Conservation (phyloP, 805 yeast species). For the Cyberlindnera suaveolens region DNA sequence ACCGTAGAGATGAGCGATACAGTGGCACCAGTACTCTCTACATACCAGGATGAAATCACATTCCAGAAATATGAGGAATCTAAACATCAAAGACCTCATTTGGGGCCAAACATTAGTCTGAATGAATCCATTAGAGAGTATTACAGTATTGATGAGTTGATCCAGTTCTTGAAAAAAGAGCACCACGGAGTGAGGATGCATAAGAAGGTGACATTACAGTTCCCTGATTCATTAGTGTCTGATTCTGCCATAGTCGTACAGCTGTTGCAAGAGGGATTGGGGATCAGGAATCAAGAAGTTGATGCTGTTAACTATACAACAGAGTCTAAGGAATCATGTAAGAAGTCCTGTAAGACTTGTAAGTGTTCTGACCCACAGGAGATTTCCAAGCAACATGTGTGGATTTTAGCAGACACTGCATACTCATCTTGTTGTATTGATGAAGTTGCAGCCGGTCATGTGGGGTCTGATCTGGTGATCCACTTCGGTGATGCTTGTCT, state of each 20-base stretch:
- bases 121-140: slow-evolving; percentile 28
- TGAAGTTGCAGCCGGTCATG: slow-evolving; percentile 95
- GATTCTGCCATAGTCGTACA: slow-evolving; percentile 73
- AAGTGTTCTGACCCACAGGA: slow-evolving; percentile 15
- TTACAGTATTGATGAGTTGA: slow-evolving; percentile 49
- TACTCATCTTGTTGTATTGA: slow-evolving; percentile 95
- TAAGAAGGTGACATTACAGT: slow-evolving; percentile 70
- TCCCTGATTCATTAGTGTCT: slow-evolving; percentile 74
- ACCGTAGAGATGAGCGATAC: slow-evolving; percentile 6
- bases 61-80: slow-evolving; percentile 38
- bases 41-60: slow-evolving; percentile 58
- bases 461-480: slow-evolving; percentile 72
- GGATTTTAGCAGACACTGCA: slow-evolving; percentile 92
- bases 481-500: slow-evolving; percentile 96
- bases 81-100: slow-evolving; percentile 24
- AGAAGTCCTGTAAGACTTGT: slow-evolving; percentile 18
- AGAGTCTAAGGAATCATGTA: slow-evolving; percentile 13
- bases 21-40: slow-evolving; percentile 68
- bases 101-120: slow-evolving; percentile 22
- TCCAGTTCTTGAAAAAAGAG: slow-evolving; percentile 31
- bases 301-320: slow-evolving; percentile 4
- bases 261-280: slow-evolving; percentile 34
- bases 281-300: slow-evolving; percentile 5
- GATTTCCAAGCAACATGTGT: slow-evolving; percentile 37
- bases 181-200: slow-evolving; percentile 27